Evolutionary conservation across 192 early-diverging fungal genomes (phyloP), one percentile per base, ranked within the genome.

Genomic region (Endogone sp.): DNA sequence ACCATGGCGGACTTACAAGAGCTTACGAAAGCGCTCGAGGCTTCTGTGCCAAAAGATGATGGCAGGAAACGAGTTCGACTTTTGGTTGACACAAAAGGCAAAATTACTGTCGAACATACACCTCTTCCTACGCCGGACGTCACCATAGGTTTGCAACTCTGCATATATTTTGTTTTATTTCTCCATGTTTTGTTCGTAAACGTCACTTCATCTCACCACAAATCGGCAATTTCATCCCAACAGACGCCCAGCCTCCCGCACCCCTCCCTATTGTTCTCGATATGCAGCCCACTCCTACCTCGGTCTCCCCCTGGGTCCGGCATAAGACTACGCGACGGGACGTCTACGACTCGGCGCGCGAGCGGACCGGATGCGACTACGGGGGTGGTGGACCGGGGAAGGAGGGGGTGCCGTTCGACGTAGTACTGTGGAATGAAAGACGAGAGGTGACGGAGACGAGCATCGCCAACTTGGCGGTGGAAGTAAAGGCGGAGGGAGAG

Each of bases 311-410:
- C 11, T 87, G 79, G 64, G 27, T 87, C 29, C 56, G 55, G n/a
- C 80, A 87, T 62, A 87, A 87, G 69, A 85, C 86, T 2, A 87
- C 84, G 16, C 60, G 78, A n/a, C 76, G 86, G 2, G 63, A 69
- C 32, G 65, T 79, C 0, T 85, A 87, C 59, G 72, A 82, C 44
- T 61, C 68, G 3, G 84, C 86, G 3, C 69, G 84, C 28, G 61
- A 62, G n/a, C 65, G 86, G 16, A 65, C 60, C 44, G 24, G 75
- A 66, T 76, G 75, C 24, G 63, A 69, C 21, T 76, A 63, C 56
- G 56, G 71, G 56, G 65, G 62, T 3, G 58, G 58, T 10, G 68
- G 70, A 0, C 28, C 61, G 16, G 56, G 44, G 1, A 44, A 73
- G 27, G 64, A 69, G 11, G 69, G 57, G 56, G 60, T 31, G 0